These are phyloP conservation scores for Taiwanofungus camphoratus DNA, from an alignment of 1,284 basidiomycete species.

Conservation along the genomic window DNA sequence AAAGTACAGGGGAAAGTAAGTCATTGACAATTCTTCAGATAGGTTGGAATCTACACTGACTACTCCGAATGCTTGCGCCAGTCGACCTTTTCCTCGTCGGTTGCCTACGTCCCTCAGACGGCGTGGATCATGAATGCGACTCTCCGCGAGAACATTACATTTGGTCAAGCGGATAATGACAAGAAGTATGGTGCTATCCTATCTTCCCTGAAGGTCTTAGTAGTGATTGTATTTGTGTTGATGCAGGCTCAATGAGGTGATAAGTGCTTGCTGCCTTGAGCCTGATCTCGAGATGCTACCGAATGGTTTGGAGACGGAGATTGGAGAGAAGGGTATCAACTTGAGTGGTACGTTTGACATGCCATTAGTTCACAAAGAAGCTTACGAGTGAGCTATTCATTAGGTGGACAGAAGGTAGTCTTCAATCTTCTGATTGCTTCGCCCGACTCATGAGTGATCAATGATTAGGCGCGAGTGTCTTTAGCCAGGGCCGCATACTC, in stretches of 20 bases:
- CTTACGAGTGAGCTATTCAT: conserved; percentile 6
- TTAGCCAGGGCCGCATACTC: conserved; percentile 81
- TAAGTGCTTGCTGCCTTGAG: conserved; percentile 57
- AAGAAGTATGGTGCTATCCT: conserved; percentile 31
- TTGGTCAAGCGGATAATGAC: conserved; percentile 56
- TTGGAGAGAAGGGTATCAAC: conserved; percentile 81
- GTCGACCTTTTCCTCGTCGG: conserved; percentile 59
- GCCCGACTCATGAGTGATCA: conserved; percentile 8
- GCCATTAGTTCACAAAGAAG: not conserved
- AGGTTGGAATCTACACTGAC: not conserved
- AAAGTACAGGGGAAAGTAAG: conserved; percentile 48
- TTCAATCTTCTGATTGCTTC: not conserved
- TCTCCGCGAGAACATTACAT: conserved; percentile 61
- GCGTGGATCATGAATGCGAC: conserved; percentile 80
- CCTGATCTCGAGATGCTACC: conserved; percentile 65
- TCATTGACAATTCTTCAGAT: conserved; percentile 1
- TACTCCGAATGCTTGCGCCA: conserved; percentile 17
- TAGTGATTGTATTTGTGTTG: not conserved
- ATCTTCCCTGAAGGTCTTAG: conserved; percentile 7
- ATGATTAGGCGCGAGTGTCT: conserved; percentile 66
- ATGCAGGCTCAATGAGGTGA: conserved; percentile 44
- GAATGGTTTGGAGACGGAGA: conserved; percentile 68
- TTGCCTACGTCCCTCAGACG: conserved; percentile 74
- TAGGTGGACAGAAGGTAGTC: conserved; percentile 49
- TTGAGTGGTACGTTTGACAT: conserved; percentile 39